Evolutionary conservation across 768 basidiomycete genomes (phyloP).

Genomic region (Obba rivulosa): DNA sequence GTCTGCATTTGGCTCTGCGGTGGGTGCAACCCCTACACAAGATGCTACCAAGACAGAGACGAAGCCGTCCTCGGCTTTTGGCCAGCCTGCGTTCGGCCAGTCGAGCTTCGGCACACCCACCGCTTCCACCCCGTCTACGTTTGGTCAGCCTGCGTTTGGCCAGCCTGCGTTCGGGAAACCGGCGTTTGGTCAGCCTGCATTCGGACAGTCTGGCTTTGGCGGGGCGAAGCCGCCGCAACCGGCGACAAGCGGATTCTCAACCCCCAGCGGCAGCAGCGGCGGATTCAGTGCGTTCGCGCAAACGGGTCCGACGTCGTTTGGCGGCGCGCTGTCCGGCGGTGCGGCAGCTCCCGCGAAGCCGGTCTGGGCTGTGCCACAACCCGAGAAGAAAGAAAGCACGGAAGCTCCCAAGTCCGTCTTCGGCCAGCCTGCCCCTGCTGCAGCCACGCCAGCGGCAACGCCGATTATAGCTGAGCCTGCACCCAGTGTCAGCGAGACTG

Average conservation of each 20-base stretch:
- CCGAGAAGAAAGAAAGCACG: not conserved
- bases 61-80: conserved; percentile 4
- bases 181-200: conserved; percentile 28
- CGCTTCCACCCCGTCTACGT: conserved; percentile 6
- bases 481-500: too few relatives aligned
- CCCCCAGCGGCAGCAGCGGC: not conserved
- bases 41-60: not conserved
- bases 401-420: not conserved
- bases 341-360: conserved; percentile 5
- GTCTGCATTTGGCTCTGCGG: not conserved
- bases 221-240: not conserved
- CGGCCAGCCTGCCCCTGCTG: not conserved
- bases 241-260: not conserved
- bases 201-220: conserved; percentile 25
- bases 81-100: conserved; percentile 23
- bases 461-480: too few relatives aligned
- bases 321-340: conserved; percentile 1
- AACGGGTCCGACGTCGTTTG: conserved; percentile 5
- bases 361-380: conserved; percentile 7
- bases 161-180: conserved; percentile 18
- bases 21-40: too few relatives aligned
- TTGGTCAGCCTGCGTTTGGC: conserved; percentile 5
- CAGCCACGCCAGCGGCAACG: conserved; percentile 3
- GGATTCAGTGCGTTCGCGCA: conserved; percentile 13
- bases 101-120: conserved; percentile 29